A percentile compares a stretch with the other conserved stretches of the same genome.
These are phyloP conservation scores for Eleusine coracana DNA, from an alignment of 176 grass and related monocot genomes.

Conservation along the genomic window DNA sequence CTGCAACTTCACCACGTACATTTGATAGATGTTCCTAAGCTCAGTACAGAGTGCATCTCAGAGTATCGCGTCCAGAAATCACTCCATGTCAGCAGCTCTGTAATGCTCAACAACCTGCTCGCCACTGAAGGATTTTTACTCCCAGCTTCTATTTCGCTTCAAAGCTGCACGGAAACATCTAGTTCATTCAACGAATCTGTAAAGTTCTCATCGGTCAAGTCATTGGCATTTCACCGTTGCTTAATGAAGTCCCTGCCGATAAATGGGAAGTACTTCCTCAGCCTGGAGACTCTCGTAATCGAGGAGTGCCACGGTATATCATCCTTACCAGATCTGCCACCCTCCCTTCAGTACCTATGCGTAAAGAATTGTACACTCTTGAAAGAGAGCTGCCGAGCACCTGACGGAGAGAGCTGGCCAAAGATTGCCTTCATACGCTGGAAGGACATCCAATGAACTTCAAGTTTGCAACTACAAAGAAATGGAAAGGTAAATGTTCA, in stretches of 20 bases:
- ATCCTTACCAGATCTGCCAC: conserved; percentile 22
- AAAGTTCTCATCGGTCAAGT: neutral
- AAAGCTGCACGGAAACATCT: neutral
- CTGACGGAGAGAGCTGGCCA: conserved; percentile 17
- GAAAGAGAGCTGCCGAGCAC: neutral
- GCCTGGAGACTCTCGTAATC: fast-evolving
- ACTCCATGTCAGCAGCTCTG: neutral
- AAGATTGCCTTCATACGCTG: neutral
- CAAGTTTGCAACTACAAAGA: neutral
- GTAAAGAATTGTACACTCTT: neutral
- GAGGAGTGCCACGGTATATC: fast-evolving
- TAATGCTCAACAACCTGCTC: conserved; percentile 5
- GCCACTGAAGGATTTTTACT: neutral
- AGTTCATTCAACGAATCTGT: neutral
- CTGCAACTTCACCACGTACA: fast-evolving
- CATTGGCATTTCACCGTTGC: fast-evolving
- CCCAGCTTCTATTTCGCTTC: fast-evolving
- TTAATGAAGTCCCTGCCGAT: neutral
- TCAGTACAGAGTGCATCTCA: neutral
- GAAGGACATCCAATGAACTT: neutral
- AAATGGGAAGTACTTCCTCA: neutral
- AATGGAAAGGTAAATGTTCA: neutral
- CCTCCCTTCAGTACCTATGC: neutral
- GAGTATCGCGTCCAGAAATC: neutral
- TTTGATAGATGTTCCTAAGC: neutral